phyloP scores from a whole-genome alignment of 805 yeast genomes.

The Metschnikowia koreensis region DNA sequence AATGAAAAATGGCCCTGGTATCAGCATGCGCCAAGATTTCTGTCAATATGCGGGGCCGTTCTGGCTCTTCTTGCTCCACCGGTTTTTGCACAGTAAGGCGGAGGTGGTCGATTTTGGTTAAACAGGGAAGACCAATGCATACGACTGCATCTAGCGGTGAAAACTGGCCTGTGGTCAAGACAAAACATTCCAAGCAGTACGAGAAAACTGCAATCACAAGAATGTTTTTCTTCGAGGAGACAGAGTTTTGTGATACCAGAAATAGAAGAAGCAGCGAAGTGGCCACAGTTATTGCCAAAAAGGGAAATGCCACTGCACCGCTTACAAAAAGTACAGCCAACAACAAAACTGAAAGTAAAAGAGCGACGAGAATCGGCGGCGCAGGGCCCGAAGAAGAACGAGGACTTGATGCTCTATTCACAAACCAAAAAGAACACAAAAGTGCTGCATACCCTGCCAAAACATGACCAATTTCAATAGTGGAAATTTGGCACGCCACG shows the following conservation, averaged over 20 bases:
- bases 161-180: conserved; percentile 9
- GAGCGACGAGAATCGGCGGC: conserved; percentile 3
- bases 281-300: conserved; percentile 15
- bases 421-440: conserved; percentile 16
- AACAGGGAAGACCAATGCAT: conserved; percentile 11
- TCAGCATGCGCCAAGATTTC: conserved; percentile 47
- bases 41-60: conserved; percentile 22
- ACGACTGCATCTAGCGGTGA: conserved; percentile 6
- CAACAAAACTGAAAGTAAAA: not conserved
- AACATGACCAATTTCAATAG: conserved; percentile 1
- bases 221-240: conserved; percentile 10
- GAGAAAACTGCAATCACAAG: conserved; percentile 12
- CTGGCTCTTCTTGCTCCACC: not conserved
- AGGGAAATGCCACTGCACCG: conserved; percentile 8
- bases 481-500: conserved; percentile 7
- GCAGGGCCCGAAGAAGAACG: not conserved
- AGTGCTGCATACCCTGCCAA: conserved; percentile 22
- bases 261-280: conserved; percentile 14
- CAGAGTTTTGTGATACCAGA: conserved; percentile 9
- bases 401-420: conserved; percentile 5
- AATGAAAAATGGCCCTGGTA: conserved; percentile 85
- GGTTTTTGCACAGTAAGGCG: not conserved
- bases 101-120: conserved; percentile 12
- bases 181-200: conserved; percentile 16
- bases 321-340: not conserved